phyloP scores from a whole-genome alignment of 176 grass and related monocot genomes.

The Alloteropsis semialata region DNA sequence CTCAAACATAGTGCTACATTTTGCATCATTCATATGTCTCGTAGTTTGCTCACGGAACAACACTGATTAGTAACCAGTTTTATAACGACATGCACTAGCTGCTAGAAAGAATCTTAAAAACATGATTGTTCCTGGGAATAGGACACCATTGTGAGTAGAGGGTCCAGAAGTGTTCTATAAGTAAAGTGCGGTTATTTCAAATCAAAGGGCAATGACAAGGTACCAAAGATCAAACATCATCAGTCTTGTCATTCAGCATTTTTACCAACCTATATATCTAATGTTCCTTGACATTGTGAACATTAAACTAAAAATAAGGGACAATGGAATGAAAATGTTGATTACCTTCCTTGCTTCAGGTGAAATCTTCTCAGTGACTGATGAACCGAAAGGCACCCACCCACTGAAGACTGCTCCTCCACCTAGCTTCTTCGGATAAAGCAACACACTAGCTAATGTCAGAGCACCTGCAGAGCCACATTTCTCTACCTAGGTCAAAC shows the following conservation, averaged over 20 bases:
- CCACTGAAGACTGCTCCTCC: constrained; percentile 83
- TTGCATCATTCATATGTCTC: background rate
- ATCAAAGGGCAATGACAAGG: background rate
- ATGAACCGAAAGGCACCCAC: constrained; percentile 84
- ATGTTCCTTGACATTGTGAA: background rate
- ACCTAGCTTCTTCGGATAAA: constrained; percentile 83
- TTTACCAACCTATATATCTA: background rate
- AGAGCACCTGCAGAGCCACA: constrained; percentile 52
- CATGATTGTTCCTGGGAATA: background rate
- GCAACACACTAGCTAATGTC: constrained; percentile 83
- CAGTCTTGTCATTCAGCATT: background rate
- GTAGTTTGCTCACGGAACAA: background rate
- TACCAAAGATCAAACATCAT: background rate
- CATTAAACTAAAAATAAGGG: background rate
- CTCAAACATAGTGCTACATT: background rate
- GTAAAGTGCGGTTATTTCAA: background rate
- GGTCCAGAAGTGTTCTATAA: background rate
- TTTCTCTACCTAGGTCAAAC: background rate
- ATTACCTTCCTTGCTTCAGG: constrained; percentile 75
- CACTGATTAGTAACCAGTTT: background rate
- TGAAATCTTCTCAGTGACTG: constrained; percentile 62
- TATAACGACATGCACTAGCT: background rate
- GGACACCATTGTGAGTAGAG: background rate
- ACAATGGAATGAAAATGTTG: background rate
- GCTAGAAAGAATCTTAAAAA: background rate